phyloP scores from a whole-genome alignment of 371 early-diverging fungal species.

The Mucor saturninus region DNA sequence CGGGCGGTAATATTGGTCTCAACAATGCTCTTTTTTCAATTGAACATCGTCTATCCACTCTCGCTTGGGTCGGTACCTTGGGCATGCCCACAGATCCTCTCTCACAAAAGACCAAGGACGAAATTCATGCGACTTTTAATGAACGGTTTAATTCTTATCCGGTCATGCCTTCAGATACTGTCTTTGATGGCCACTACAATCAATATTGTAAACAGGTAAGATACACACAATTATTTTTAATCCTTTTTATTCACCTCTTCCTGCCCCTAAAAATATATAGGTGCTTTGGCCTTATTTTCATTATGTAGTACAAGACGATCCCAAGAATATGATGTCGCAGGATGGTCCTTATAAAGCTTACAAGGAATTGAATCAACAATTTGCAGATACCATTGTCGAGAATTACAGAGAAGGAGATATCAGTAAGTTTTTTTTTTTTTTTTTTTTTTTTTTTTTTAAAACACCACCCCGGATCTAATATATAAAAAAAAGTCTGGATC shows the following conservation, averaged over 20 bases:
- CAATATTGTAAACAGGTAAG: constrained; percentile 90
- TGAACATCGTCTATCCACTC: constrained; percentile 52
- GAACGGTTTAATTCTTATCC: constrained; percentile 73
- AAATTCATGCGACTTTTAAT: constrained; percentile 64
- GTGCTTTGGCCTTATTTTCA: constrained; percentile 97
- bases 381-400: constrained; percentile 77
- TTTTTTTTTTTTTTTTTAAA: neutral
- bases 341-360: constrained; percentile 83
- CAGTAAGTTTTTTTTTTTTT: constrained; percentile 57
- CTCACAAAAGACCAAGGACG: constrained; percentile 60
- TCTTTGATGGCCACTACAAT: constrained; percentile 88
- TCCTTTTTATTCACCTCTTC: no score
- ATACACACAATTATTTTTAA: neutral
- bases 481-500: constrained; percentile 77
- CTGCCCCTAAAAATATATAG: constrained; percentile 27
- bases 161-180: constrained; percentile 82
- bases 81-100: constrained; percentile 76
- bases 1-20: constrained; percentile 87
- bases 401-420: constrained; percentile 83
- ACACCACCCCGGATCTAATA: neutral
- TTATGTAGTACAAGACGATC: constrained; percentile 86
- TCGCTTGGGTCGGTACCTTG: constrained; percentile 79
- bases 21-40: constrained; percentile 85
- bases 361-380: constrained; percentile 77
- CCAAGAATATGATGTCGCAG: constrained; percentile 59